Evolutionary conservation across 1,139 yeast genomes (phyloP).

Genomic region (Yamadazyma dushanensis): DNA sequence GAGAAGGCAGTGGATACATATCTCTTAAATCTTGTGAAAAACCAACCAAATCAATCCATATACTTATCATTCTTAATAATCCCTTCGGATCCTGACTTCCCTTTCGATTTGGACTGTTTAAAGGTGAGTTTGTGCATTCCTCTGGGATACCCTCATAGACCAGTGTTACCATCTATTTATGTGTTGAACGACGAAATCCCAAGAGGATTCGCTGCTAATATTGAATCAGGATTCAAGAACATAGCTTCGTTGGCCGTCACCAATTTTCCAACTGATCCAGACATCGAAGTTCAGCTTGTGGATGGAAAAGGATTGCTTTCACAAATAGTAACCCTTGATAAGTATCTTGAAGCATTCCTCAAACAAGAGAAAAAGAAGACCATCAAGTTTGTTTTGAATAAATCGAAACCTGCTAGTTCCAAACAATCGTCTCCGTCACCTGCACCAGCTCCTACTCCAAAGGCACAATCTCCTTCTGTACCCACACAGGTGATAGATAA

Average conservation of each 20-base stretch:
- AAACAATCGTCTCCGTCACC: constrained; percentile 1
- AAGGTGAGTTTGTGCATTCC: constrained; percentile 58
- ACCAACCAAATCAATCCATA: constrained; percentile 21
- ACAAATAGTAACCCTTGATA: constrained; percentile 56
- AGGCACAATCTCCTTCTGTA: constrained; percentile 6
- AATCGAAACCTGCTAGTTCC: constrained; percentile 7
- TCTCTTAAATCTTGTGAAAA: constrained; percentile 17
- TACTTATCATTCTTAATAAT: constrained; percentile 36
- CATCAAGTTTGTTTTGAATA: constrained; percentile 27
- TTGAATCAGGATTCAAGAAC: constrained; percentile 61
- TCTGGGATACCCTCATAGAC: constrained; percentile 48
- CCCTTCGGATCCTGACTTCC: constrained; percentile 77
- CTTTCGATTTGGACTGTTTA: constrained; percentile 57
- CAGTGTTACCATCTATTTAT: constrained; percentile 41
- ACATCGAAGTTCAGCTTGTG: constrained; percentile 34
- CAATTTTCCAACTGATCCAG: constrained; percentile 7
- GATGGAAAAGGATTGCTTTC: constrained; percentile 53
- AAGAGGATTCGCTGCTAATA: constrained; percentile 63
- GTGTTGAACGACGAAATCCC: constrained; percentile 73
- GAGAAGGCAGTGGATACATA: constrained; percentile 16
- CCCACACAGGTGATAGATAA: constrained; percentile 9
- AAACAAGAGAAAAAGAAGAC: constrained; percentile 58
- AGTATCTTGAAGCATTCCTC: constrained; percentile 56
- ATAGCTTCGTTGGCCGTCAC: constrained; percentile 41
- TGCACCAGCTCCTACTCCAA: constrained; percentile 1